These are phyloP conservation scores for Coniochaeta ligniaria DNA, from an alignment of 2,329 filamentous ascomycete genomes.

Conservation along the genomic window DNA sequence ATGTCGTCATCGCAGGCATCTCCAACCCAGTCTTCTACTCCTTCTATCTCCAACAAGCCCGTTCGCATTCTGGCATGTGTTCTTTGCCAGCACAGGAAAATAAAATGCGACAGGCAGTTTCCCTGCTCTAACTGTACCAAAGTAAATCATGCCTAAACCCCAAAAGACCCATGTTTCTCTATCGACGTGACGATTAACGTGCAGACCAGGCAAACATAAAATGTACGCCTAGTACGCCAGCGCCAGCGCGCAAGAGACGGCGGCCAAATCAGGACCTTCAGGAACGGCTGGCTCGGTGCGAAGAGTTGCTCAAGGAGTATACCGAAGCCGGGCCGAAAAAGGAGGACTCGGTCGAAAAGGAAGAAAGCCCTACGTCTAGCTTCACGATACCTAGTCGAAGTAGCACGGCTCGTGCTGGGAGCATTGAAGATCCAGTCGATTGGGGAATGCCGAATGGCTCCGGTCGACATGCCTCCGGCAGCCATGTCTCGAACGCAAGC, in stretches of 20 bases:
- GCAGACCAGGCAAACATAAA: conserved; percentile 44
- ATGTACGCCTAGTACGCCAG: conserved; percentile 53
- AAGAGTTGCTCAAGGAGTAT: conserved; percentile 44
- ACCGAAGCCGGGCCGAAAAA: neutral
- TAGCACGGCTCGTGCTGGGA: neutral
- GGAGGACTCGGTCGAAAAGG: conserved; percentile 31
- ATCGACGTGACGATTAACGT: conserved; percentile 2
- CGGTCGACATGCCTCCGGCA: conserved; percentile 9
- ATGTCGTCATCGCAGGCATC: conserved; percentile 3
- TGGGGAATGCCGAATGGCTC: neutral
- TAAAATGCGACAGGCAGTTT: conserved; percentile 53
- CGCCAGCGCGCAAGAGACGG: conserved; percentile 50
- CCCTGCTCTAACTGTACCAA: conserved; percentile 55
- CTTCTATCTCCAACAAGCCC: conserved; percentile 21
- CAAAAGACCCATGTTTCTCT: no score
- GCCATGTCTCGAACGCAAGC: conserved; percentile 10
- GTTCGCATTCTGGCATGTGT: conserved; percentile 45
- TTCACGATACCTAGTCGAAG: neutral
- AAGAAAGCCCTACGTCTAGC: conserved; percentile 5
- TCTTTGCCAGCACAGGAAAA: conserved; percentile 54
- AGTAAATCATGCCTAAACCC: conserved; percentile 26
- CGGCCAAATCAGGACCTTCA: conserved; percentile 56
- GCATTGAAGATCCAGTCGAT: neutral
- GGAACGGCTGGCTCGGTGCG: conserved; percentile 51
- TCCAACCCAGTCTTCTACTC: neutral